Base-by-base conservation (phyloP, 2,329 filamentous ascomycete genomes). In the Fusarium transvaalense region DNA sequence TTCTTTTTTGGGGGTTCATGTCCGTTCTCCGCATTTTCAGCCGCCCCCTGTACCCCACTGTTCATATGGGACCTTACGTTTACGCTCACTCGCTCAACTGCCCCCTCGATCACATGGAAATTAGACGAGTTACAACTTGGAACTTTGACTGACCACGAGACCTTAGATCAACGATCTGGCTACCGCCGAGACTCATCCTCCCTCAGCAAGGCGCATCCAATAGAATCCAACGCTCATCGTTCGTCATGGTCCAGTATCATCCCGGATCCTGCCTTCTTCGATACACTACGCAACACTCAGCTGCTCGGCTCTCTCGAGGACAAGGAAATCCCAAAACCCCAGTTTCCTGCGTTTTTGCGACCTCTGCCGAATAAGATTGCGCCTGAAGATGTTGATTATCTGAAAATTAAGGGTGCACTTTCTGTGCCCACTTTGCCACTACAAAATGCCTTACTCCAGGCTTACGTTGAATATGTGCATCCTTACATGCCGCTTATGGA, bases 401-500 rank as follows among this genome's bases (percentile, higher is more conserved):
- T 97, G 58, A 87, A 90, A 65, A 87, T 89, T 76, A 97, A 97
- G 82, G 94, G 94, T 6, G 94, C 94, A 2, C 82, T 97, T 69
- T 89, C 89, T 3, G 86, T 97, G 39, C 95, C 95, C 3, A 84
- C 87, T 39, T 79, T 85, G 6, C 80, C 82, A 6, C 83, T 97
- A 35, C 92, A 95, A 74, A 93, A 92, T 77, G 93, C 94, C 61
- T 85, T 97, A 42, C 82, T 98, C 17, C 89, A 90, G 72, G 89
- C 89, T 38, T 97, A 96, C 74, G 86, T 95, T 64, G 92, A 97
- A 81, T 97, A 91, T 77, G 93, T 97, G 10, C 92, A 97, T 77
- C 93, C 94, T 1, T 97, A 93, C 78, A 97, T 97, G 93, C 95
- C 95, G 25, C 83, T 97, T 32, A 82, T 97, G 66, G 93, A 92